Evolutionary conservation across 2,329 filamentous ascomycete species (phyloP).

Genomic region (Verticillium zaregamsianum): DNA sequence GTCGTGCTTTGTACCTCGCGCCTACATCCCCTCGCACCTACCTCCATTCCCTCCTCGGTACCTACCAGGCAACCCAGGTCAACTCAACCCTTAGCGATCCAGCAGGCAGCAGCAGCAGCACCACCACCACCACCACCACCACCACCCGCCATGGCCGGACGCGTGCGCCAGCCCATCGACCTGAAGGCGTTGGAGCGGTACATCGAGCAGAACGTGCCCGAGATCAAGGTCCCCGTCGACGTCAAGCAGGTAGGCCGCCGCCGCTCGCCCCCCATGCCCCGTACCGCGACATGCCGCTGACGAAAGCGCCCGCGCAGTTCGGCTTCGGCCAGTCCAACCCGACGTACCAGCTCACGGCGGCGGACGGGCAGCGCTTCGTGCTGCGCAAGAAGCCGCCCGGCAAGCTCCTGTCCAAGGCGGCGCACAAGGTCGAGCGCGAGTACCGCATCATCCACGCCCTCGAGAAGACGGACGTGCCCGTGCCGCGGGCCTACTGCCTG

Average conservation of each 20-base stretch:
- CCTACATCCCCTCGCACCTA: too few relatives aligned
- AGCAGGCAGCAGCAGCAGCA: background rate
- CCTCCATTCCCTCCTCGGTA: too few relatives aligned
- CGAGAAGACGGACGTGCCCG: conserved; percentile 73
- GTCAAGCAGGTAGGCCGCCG: conserved; percentile 72
- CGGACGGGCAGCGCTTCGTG: conserved; percentile 69
- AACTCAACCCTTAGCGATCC: background rate
- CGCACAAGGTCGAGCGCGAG: conserved; percentile 95
- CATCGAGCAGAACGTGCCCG: conserved; percentile 71
- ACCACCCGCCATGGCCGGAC: conserved; percentile 65
- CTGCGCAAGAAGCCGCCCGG: conserved; percentile 98
- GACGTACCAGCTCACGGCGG: conserved; percentile 83
- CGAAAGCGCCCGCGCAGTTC: conserved; percentile 54
- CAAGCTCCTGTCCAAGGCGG: conserved; percentile 84
- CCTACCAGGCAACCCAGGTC: too few relatives aligned
- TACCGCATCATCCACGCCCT: conserved; percentile 87
- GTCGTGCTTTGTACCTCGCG: too few relatives aligned
- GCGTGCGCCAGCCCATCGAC: conserved; percentile 87
- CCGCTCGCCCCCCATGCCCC: background rate
- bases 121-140: background rate
- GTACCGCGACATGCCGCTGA: background rate
- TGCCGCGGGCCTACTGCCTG: conserved; percentile 77
- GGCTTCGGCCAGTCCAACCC: conserved; percentile 97
- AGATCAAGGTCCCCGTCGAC: conserved; percentile 77
- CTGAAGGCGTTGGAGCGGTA: conserved; percentile 74